These are phyloP conservation scores for Hydnomerulius pinastri DNA, from an alignment of 768 basidiomycete species.

Conservation along the genomic window DNA sequence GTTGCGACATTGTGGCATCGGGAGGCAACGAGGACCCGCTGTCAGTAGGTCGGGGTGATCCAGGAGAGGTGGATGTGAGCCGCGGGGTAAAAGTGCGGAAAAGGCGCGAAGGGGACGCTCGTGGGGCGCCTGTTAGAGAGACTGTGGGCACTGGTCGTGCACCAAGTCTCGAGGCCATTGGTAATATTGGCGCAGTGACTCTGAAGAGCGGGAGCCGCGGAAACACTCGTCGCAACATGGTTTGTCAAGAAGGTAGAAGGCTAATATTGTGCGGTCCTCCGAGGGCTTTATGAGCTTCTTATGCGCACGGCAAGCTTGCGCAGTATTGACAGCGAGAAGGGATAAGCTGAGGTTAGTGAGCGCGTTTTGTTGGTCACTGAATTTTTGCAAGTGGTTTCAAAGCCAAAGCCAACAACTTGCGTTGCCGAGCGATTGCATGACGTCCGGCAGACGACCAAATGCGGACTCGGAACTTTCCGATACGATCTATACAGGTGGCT, in stretches of 20 bases:
- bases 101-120: constrained; percentile 41
- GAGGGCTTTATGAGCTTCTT: too few species aligned
- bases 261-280: not conserved
- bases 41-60: constrained; percentile 12
- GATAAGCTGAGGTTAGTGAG: too few species aligned
- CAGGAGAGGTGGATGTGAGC: constrained; percentile 37
- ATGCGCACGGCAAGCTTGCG: constrained; percentile 2
- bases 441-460: too few species aligned
- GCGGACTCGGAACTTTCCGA: constrained; percentile 13
- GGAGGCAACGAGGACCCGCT: constrained; percentile 38
- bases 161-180: constrained; percentile 44
- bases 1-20: constrained; percentile 61
- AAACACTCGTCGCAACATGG: constrained; percentile 42
- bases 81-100: constrained; percentile 53
- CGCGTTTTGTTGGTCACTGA: too few species aligned
- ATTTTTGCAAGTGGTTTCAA: too few species aligned
- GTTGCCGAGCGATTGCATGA: too few species aligned
- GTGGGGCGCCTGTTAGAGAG: constrained; percentile 30
- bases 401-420: too few species aligned
- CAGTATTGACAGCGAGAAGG: too few species aligned
- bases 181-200: constrained; percentile 48
- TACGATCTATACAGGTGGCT: constrained; percentile 26
- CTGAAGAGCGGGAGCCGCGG: constrained; percentile 50
- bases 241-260: constrained; percentile 12
- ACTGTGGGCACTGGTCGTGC: constrained; percentile 30